phyloP scores from a whole-genome alignment of 139 green algal genomes.

The Micractinium sp. region DNA sequence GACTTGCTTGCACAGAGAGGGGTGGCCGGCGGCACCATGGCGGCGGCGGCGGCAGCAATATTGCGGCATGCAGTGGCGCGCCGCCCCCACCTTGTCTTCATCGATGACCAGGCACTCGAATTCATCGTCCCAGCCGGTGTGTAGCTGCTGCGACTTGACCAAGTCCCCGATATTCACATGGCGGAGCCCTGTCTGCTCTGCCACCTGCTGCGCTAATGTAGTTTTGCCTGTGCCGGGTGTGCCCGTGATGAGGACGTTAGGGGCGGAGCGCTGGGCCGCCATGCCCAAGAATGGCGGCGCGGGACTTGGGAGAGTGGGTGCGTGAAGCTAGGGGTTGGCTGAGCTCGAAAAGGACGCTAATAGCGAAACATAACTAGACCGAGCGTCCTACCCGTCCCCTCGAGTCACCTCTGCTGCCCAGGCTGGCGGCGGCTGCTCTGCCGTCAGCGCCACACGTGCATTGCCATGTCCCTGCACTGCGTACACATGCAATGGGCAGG shows the following conservation, averaged over 20 bases:
- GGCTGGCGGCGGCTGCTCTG: too few species aligned
- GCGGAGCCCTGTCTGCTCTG: slow-evolving; percentile 60
- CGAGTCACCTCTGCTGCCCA: background rate
- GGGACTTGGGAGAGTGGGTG: background rate
- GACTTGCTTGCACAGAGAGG: background rate
- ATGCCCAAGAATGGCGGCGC: background rate
- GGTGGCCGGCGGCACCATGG: background rate
- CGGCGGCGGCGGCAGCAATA: background rate
- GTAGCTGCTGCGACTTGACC: slow-evolving; percentile 79
- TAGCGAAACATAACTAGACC: too few species aligned
- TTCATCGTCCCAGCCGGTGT: slow-evolving; percentile 89
- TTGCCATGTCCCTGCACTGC: too few species aligned
- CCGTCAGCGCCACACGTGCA: too few species aligned
- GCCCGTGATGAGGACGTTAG: slow-evolving; percentile 94
- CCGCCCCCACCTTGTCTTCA: slow-evolving; percentile 91
- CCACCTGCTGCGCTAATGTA: slow-evolving; percentile 73
- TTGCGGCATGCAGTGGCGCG: too few species aligned
- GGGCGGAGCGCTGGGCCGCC: slow-evolving; percentile 21
- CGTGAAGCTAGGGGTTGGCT: too few species aligned
- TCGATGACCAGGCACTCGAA: slow-evolving; percentile 87
- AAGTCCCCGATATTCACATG: slow-evolving; percentile 90
- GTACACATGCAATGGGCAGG: too few species aligned
- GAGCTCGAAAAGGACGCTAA: too few species aligned
- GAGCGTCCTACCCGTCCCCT: too few species aligned
- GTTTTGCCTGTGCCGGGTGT: slow-evolving; percentile 98